Evolutionary conservation across 108 stramenopile species (phyloP), one percentile per base, ranked within the genome.

Genomic region (Skeletonema menzelii): DNA sequence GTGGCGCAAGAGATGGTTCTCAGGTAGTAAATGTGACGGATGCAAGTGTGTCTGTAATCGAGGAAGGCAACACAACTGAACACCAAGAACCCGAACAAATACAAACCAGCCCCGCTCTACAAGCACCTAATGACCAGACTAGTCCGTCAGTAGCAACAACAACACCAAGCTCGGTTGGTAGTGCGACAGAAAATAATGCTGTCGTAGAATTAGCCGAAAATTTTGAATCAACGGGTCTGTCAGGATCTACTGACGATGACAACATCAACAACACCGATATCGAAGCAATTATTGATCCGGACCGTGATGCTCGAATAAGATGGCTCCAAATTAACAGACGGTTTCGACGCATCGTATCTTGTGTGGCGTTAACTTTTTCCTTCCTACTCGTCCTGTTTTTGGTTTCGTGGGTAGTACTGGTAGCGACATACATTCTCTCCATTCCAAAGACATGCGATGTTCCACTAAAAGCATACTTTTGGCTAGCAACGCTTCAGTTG

Each of bases 401-500:
- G 72, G 67, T 90, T n/a, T 80, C 81, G 22, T 90, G 89, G 89
- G 85, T 86, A 22, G 70, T 90, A n/a, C 44, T 87, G 40, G 85
- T 78, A n/a, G 83, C 76, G 24, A 60, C 85, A 11, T 90, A 85
- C 42, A 84, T 88, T 19, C 68, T 90, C n/a, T 82, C 89, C 11
- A 63, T 85, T n/a, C 82, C 85, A 42, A 79, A 88, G 79, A 40
- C 67, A n/a, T 90, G 89, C 47, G 89, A 90, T 67, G 78, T 90
- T 44, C 89, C 89, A 22, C 79, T 90, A 24, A 84, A 82, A 61
- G 37, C 58, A n/a, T 90, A 88, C 69, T 90, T 83, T 70, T 90
- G 87, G 89, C 56, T 90, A 27, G 87, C 84, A 1, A 87, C 89
- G 8, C 37, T 88, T 19, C 89, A 90, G 49, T 67, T 90, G 22